Percentiles rank a stretch among this genome's conserved stretches.
Evolutionary conservation across 2,329 filamentous ascomycete species (phyloP).

Genomic region (Alternaria arborescens): DNA sequence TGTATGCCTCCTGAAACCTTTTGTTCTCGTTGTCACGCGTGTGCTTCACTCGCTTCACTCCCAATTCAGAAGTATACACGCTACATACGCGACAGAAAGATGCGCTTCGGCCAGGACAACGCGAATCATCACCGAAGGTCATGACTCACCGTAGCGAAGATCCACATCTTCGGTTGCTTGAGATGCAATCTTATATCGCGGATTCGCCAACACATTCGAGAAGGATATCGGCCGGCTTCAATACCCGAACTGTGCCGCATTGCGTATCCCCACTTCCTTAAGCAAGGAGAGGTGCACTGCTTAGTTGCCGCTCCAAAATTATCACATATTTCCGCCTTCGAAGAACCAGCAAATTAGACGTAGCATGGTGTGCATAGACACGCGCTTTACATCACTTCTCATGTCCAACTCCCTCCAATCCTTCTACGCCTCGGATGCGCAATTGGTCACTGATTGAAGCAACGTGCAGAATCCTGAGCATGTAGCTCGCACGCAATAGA

Average conservation of each 20-base stretch:
- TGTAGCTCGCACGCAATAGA: not conserved
- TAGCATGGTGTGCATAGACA: not conserved
- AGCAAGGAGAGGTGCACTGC: slow-evolving; percentile 8
- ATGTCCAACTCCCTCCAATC: not conserved
- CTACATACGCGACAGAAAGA: not conserved
- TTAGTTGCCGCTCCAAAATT: not conserved
- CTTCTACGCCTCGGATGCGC: not conserved
- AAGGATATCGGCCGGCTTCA: slow-evolving; percentile 1
- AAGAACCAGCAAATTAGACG: not conserved
- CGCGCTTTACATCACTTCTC: not conserved
- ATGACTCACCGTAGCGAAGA: not conserved
- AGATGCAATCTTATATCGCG: not conserved
- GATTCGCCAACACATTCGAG: not conserved
- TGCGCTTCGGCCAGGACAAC: not conserved
- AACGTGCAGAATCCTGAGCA: not conserved
- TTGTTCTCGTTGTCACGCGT: not conserved
- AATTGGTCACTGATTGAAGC: not conserved
- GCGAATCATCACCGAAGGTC: not conserved
- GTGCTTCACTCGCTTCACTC: not conserved
- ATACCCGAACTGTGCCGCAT: slow-evolving; percentile 8
- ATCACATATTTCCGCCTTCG: not conserved
- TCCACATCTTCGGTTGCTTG: not conserved
- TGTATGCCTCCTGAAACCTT: not conserved
- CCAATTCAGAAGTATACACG: not conserved
- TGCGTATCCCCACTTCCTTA: not conserved